Conservation (phyloP, 768 basidiomycete genomes). For the Xerocomellus chrysenteron region DNA sequence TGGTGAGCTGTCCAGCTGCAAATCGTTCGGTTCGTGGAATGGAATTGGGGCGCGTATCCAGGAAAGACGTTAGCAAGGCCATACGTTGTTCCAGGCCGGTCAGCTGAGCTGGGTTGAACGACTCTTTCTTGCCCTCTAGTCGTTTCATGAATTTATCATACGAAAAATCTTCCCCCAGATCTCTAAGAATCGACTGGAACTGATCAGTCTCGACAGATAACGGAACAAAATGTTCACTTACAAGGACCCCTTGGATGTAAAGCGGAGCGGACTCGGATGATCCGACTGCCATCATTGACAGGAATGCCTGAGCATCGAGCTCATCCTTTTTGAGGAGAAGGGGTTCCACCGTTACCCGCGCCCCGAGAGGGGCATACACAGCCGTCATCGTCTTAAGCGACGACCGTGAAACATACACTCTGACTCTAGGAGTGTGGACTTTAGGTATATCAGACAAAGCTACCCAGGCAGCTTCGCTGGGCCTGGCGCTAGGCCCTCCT, state of each 20-base stretch:
- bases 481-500: slow-evolving; percentile 54
- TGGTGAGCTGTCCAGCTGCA: slow-evolving; percentile 55
- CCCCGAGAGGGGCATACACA: slow-evolving; percentile 54
- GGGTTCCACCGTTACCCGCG: slow-evolving; percentile 50
- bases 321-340: slow-evolving; percentile 57
- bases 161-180: slow-evolving; percentile 59
- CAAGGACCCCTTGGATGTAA: slow-evolving; percentile 68
- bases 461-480: slow-evolving; percentile 68
- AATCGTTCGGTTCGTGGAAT: slow-evolving; percentile 40
- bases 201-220: slow-evolving; percentile 7
- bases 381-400: slow-evolving; percentile 59
- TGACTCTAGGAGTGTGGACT: slow-evolving; percentile 33
- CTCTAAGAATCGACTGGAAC: slow-evolving; percentile 56
- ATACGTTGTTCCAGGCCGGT: slow-evolving; percentile 62
- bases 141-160: slow-evolving; percentile 48
- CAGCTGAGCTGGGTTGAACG: slow-evolving; percentile 57
- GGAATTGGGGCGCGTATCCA: slow-evolving; percentile 33
- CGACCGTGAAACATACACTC: slow-evolving; percentile 60
- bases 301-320: slow-evolving; percentile 64
- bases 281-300: slow-evolving; percentile 74
- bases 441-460: slow-evolving; percentile 38
- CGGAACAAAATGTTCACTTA: slow-evolving; percentile 31
- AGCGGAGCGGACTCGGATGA: slow-evolving; percentile 61
- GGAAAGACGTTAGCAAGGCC: slow-evolving; percentile 57
- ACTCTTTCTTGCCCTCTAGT: slow-evolving; percentile 45